Evolutionary conservation across 768 basidiomycete species (phyloP).

Genomic region (Collybia sordida): DNA sequence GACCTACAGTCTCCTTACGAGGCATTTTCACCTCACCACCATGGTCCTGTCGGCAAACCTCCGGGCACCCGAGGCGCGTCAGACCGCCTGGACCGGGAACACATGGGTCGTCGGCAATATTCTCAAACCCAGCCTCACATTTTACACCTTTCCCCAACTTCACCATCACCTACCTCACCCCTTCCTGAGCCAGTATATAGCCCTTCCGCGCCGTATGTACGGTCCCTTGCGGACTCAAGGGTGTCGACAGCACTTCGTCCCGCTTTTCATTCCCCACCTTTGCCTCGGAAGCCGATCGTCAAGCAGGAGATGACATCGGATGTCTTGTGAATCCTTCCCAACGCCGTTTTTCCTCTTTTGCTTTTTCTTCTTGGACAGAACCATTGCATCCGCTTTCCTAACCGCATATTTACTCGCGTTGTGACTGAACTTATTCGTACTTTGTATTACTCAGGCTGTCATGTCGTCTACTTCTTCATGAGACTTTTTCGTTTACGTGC

Average conservation of each 20-base stretch:
- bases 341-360: neutral
- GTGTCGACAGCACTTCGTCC: slow-evolving; percentile 37
- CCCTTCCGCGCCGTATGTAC: slow-evolving; percentile 29
- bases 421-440: too few species aligned
- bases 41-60: too few species aligned
- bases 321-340: neutral
- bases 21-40: too few species aligned
- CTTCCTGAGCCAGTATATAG: slow-evolving; percentile 20
- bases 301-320: slow-evolving; percentile 3
- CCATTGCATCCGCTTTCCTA: neutral
- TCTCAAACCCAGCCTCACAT: slow-evolving; percentile 15
- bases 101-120: slow-evolving; percentile 3
- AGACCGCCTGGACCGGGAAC: slow-evolving; percentile 1
- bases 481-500: too few species aligned
- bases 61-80: too few species aligned
- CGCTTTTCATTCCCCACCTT: slow-evolving; percentile 21
- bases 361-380: neutral
- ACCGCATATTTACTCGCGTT: too few species aligned
- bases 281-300: neutral
- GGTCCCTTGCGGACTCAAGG: slow-evolving; percentile 25
- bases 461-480: too few species aligned
- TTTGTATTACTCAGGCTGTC: too few species aligned
- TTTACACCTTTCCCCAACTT: slow-evolving; percentile 16
- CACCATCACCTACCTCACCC: slow-evolving; percentile 16
- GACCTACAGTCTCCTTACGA: too few species aligned